Base-by-base conservation (phyloP, 2,329 filamentous ascomycete species). In the Aspergillus calidoustus region DNA sequence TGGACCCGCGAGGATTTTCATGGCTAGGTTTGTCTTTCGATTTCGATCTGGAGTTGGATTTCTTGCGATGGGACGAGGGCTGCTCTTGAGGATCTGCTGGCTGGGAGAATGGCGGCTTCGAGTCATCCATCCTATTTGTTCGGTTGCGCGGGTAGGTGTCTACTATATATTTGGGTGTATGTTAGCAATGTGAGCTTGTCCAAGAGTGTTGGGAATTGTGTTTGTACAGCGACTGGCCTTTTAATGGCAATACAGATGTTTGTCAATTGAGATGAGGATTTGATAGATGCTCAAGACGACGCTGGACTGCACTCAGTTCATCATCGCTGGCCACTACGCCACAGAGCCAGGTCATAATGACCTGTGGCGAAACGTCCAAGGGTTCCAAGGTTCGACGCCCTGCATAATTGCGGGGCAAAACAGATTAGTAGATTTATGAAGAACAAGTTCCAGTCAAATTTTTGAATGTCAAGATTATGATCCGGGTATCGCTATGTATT, bases 401-500 rank as follows among this genome's bases (percentile, higher is more conserved):
- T 15, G 11, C 34, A 13, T 15, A 15, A 41, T 15, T 41, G 34
- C 34, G 2, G 13, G 34, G 9, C 13, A 15, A 41, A 17, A 4
- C 11, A 17, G 34, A 41, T 2, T 41, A 13, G 34, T 17, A 13
- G 11, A 41, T 41, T 5, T 41, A 41, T 15, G 34, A 15, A 38
- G 13, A 15, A 38, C 34, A 28, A 28, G 25, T 41, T 23, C 48
- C 6, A 50, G 48, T 31, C 23, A 50, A 22, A n/a, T 15, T 17
- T 8, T 30, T 31, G 25, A 11, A 19, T n/a, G 46, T 11, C 7
- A 9, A 50, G 48, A 34, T 22, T 13, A 30, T 15, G 46, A 60
- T 51, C 55, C 61, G 72, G 73, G 72, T 75, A 75, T 75, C 73
- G 72, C 71, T 72, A 74, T 74, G 72, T 71, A 69, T 63, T 63